Percentiles rank a stretch among this genome's conserved stretches.
These are phyloP conservation scores for Cucumis cinereus DNA, from an alignment of 306 rosid species.

Conservation along the genomic window DNA sequence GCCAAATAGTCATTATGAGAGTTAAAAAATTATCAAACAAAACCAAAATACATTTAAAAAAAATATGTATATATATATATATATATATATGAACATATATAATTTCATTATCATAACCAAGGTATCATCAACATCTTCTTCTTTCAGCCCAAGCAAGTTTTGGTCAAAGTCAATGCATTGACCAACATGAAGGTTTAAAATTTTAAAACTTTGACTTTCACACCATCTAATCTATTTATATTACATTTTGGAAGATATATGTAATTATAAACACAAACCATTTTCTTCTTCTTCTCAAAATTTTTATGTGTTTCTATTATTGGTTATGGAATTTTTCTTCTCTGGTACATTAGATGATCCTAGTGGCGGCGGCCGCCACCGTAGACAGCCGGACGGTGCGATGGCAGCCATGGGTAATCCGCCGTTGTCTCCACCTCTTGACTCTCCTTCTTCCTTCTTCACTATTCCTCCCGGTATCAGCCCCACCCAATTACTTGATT, in stretches of 20 bases:
- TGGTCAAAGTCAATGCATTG: not conserved
- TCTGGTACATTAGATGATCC: not conserved
- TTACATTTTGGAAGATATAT: not conserved
- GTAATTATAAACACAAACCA: not conserved
- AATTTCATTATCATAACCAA: not conserved
- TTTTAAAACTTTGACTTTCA: too few species aligned
- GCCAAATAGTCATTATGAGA: too few species aligned
- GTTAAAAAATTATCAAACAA: too few species aligned
- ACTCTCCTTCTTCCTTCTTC: conserved; percentile 63
- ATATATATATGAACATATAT: too few species aligned
- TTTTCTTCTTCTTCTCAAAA: not conserved
- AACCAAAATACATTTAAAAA: too few species aligned
- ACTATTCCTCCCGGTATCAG: conserved; percentile 56
- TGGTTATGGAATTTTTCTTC: not conserved
- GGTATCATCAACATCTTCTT: not conserved
- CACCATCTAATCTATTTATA: too few species aligned
- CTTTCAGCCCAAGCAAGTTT: not conserved
- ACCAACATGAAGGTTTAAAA: not conserved
- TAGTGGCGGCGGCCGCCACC: not conserved
- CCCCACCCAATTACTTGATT: conserved; percentile 73
- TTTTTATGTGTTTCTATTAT: too few species aligned
- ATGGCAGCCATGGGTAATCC: conserved; percentile 48
- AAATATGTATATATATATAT: too few species aligned
- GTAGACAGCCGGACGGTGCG: conserved; percentile 17
- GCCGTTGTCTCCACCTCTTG: conserved; percentile 60